Evolutionary conservation across 164 flowering plant genomes (phyloP), one percentile per base, ranked within the genome.

Genomic region (Malania oleifera): DNA sequence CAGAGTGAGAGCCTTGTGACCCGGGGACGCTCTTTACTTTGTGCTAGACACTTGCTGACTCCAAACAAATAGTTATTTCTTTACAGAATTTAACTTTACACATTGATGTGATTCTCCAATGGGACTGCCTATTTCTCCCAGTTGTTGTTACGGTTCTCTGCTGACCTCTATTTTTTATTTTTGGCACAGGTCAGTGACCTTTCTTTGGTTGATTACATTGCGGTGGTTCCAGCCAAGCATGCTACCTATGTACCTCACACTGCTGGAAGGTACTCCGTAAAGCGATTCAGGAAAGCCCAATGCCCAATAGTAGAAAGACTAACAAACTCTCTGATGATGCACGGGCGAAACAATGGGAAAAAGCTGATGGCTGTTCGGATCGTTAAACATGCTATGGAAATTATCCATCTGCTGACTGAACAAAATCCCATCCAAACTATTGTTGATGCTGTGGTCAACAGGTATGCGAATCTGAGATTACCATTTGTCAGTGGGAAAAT

Each of bases 291-390:
- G 51, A 75, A 75, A 67, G 79, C 79, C 11, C 79, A 75, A 45
- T 75, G 79, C 64, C 79, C 76, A 19, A 75, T 75, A 50, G 67
- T 75, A 24, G 79, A 75, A 61, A 69, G 79, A 60, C 40, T 75
- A 50, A 72, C 76, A 23, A 75, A 75, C 57, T 75, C 79, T 10
- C 76, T 75, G 11, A 75, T 75, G 79, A 75, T 75, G 79, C 79
- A 75, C 13, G 79, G 79, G 13, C 54, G 79, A 2, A 75, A 75
- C 70, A 75, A 75, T 55, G 79, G 79, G 46, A 75, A 72, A 69
- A 72, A 75, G 59, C 69, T 75, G 19, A 66, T 59, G 79, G 79
- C 79, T 0, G 79, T 75, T 29, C 63, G 67, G 29, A 75, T 75
- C 18, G 26, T 75, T 35, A 75, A 71, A 66, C 78, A 75, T 71